Evolutionary conservation across 2,329 filamentous ascomycete genomes (phyloP).

Genomic region (Aspergillus melleus): DNA sequence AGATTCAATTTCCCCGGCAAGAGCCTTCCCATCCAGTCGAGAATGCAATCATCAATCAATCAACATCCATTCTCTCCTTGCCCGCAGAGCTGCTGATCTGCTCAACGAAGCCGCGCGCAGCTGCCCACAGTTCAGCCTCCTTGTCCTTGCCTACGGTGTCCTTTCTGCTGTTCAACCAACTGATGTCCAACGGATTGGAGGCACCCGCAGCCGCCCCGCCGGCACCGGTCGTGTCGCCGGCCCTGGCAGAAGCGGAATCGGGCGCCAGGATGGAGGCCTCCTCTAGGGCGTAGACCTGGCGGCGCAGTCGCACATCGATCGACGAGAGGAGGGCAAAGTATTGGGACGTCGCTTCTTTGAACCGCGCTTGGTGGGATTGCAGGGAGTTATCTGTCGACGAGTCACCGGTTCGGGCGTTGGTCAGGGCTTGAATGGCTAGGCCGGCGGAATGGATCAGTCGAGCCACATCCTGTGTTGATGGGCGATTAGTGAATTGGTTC

Average conservation of each 20-base stretch:
- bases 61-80: conserved; percentile 41
- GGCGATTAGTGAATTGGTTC: not conserved
- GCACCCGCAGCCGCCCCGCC: conserved; percentile 29
- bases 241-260: conserved; percentile 34
- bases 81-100: conserved; percentile 26
- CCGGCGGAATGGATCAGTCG: conserved; percentile 60
- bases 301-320: conserved; percentile 71
- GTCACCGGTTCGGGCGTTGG: conserved; percentile 47
- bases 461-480: conserved; percentile 47
- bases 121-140: conserved; percentile 76
- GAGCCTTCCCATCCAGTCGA: not conserved
- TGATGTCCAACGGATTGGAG: conserved; percentile 70
- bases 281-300: conserved; percentile 76
- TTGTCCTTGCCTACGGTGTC: conserved; percentile 79
- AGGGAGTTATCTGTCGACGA: conserved; percentile 42
- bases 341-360: conserved; percentile 55
- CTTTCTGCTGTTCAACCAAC: conserved; percentile 84
- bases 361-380: conserved; percentile 59
- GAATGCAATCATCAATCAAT: conserved; percentile 23
- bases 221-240: conserved; percentile 30
- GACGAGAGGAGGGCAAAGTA: conserved; percentile 74
- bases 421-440: conserved; percentile 63
- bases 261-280: conserved; percentile 71
- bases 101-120: conserved; percentile 58
- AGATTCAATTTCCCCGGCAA: not conserved